Evolutionary conservation across 768 basidiomycete species (phyloP).

Genomic region (Leccinum fibrillosum): DNA sequence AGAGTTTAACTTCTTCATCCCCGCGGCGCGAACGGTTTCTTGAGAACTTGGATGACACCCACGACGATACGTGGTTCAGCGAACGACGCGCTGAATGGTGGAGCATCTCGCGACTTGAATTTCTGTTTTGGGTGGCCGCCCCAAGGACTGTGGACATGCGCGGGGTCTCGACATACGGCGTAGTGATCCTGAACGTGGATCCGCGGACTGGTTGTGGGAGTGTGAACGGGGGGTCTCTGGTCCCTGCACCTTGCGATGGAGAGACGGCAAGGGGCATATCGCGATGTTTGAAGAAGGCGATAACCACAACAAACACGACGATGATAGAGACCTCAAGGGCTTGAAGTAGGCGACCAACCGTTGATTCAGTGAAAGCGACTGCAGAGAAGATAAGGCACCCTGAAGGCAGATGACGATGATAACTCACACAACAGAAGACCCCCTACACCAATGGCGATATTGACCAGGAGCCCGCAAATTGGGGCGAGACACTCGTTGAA

Average conservation of each 20-base stretch:
- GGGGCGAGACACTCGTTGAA: conserved; percentile 47
- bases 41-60: conserved; percentile 34
- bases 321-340: conserved; percentile 62
- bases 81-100: conserved; percentile 20
- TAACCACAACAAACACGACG: conserved; percentile 54
- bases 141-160: conserved; percentile 21
- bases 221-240: conserved; percentile 1
- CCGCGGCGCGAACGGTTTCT: conserved; percentile 21
- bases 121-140: conserved; percentile 1
- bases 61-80: conserved; percentile 35
- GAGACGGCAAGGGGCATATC: background rate
- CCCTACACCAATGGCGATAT: conserved; percentile 51
- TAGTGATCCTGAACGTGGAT: conserved; percentile 24
- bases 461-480: conserved; percentile 50
- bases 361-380: conserved; percentile 71
- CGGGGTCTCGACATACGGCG: conserved; percentile 24
- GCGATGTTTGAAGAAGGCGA: conserved; percentile 34
- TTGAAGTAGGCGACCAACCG: conserved; percentile 63
- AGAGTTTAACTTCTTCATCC: conserved; percentile 31
- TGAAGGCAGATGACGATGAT: background rate
- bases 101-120: conserved; percentile 11
- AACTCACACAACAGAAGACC: conserved; percentile 57
- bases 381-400: conserved; percentile 9
- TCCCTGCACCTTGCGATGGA: background rate
- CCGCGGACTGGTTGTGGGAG: conserved; percentile 26